phyloP scores from a whole-genome alignment of 176 grass and related monocot genomes.

The Carex littledalei region DNA sequence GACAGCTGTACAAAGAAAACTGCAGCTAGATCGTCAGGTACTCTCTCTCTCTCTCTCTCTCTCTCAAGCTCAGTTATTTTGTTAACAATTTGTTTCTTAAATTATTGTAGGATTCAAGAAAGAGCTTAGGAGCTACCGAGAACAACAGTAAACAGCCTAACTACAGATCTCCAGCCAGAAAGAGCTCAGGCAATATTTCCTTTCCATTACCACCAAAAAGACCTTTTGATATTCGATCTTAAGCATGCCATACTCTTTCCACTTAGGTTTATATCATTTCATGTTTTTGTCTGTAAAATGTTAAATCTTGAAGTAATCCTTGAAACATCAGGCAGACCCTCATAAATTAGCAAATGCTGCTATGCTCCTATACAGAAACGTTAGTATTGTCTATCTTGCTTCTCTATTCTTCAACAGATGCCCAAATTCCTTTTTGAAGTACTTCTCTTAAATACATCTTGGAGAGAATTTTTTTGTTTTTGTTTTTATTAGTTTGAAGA shows the following conservation, averaged over 20 bases:
- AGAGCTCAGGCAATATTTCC: conserved; percentile 55
- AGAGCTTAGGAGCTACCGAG: conserved; percentile 44
- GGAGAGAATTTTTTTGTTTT: no score
- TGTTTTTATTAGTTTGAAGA: no score
- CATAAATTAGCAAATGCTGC: not conserved
- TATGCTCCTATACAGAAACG: not conserved
- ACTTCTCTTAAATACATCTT: not conserved
- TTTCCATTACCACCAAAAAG: not conserved
- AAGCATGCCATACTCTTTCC: not conserved
- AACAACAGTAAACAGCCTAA: conserved; percentile 46
- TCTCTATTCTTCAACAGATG: not conserved
- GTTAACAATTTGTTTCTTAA: not conserved
- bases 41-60: not conserved
- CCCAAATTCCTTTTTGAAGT: no score
- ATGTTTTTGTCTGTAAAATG: not conserved
- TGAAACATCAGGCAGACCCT: not conserved
- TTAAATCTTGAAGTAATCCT: not conserved
- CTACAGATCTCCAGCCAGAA: conserved; percentile 48
- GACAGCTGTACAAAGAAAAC: conserved; percentile 87
- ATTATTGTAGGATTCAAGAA: conserved; percentile 33
- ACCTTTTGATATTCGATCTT: not conserved
- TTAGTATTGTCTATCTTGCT: not conserved
- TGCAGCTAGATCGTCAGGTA: conserved; percentile 65
- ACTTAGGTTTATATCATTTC: not conserved
- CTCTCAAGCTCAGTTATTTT: not conserved